Evolutionary conservation across 2,329 filamentous ascomycete species (phyloP).

Genomic region (Shiraia bambusicola): DNA sequence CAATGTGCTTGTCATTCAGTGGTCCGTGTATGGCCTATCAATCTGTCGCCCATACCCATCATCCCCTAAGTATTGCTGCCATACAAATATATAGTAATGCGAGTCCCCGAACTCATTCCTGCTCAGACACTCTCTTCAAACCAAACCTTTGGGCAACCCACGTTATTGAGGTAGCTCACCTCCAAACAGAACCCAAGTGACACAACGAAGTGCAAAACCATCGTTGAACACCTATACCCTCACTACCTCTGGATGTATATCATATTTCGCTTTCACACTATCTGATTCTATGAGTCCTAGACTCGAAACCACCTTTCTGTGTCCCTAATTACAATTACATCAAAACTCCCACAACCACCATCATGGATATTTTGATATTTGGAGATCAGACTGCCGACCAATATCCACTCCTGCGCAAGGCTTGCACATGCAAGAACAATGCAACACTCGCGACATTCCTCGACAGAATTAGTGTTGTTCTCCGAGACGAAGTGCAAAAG

Average conservation of each 20-base stretch:
- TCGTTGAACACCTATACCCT: slow-evolving; percentile 15
- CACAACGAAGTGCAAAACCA: slow-evolving; percentile 12
- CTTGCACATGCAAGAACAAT: slow-evolving; percentile 52
- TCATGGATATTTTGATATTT: slow-evolving; percentile 61
- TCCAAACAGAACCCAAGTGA: slow-evolving; percentile 9
- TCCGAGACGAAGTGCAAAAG: slow-evolving; percentile 61
- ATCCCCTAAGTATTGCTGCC: slow-evolving; percentile 21
- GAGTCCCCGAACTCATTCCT: slow-evolving; percentile 24
- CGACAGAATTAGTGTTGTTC: slow-evolving; percentile 57
- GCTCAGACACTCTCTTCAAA: slow-evolving; percentile 20
- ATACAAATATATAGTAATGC: slow-evolving; percentile 43
- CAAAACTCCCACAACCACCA: slow-evolving; percentile 22
- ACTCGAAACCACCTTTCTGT: slow-evolving; percentile 2
- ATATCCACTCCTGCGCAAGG: slow-evolving; percentile 59
- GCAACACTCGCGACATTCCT: slow-evolving; percentile 65
- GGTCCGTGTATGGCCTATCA: slow-evolving; percentile 35
- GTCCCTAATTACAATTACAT: neutral
- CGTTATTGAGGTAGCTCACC: slow-evolving; percentile 15
- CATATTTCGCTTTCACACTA: neutral
- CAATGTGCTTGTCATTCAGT: slow-evolving; percentile 40
- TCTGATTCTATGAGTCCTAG: neutral
- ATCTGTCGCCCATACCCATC: slow-evolving; percentile 28
- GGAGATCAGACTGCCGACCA: slow-evolving; percentile 72
- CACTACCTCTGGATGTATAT: slow-evolving; percentile 8
- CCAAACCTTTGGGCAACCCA: slow-evolving; percentile 29